These are phyloP conservation scores for Colletotrichum somersetense DNA, from an alignment of 2,329 filamentous ascomycete species.

Conservation along the genomic window DNA sequence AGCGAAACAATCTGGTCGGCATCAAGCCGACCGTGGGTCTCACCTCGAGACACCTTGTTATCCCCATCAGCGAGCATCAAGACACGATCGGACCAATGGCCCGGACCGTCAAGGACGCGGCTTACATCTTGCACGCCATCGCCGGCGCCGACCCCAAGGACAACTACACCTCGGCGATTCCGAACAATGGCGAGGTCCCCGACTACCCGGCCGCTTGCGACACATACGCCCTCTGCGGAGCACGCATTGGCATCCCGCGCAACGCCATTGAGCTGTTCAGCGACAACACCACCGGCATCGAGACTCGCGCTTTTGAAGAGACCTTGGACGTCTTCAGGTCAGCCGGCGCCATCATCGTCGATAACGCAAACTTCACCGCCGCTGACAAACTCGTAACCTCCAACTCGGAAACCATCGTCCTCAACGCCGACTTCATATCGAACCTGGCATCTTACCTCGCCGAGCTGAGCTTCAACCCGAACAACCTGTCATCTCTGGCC, in stretches of 20 bases:
- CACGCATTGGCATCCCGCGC: conserved; percentile 72
- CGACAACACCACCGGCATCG: conserved; percentile 38
- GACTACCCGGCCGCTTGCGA: conserved; percentile 72
- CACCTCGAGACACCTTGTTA: conserved; percentile 70
- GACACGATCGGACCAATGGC: conserved; percentile 75
- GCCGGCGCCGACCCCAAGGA: conserved; percentile 70
- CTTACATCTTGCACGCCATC: conserved; percentile 71
- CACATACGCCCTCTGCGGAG: conserved; percentile 64
- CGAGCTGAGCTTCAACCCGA: conserved; percentile 68
- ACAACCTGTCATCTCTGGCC: conserved; percentile 62
- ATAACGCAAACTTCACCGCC: conserved; percentile 60
- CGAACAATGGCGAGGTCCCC: conserved; percentile 66
- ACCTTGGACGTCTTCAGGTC: conserved; percentile 63
- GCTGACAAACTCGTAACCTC: conserved; percentile 46
- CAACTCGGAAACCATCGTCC: conserved; percentile 52
- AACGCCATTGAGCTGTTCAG: conserved; percentile 63
- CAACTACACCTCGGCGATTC: conserved; percentile 71
- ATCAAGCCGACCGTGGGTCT: conserved; percentile 77
- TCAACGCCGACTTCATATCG: conserved; percentile 70
- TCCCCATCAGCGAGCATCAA: conserved; percentile 73
- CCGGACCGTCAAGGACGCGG: conserved; percentile 73
- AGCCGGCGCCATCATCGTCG: conserved; percentile 71
- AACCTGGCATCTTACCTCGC: conserved; percentile 69
- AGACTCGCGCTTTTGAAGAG: conserved; percentile 64
- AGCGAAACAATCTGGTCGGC: conserved; percentile 70